Percentiles rank a stretch among this genome's conserved stretches.
Evolutionary conservation across 129 eudicot genomes (phyloP).

Genomic region (Chrysanthemum makinoi): DNA sequence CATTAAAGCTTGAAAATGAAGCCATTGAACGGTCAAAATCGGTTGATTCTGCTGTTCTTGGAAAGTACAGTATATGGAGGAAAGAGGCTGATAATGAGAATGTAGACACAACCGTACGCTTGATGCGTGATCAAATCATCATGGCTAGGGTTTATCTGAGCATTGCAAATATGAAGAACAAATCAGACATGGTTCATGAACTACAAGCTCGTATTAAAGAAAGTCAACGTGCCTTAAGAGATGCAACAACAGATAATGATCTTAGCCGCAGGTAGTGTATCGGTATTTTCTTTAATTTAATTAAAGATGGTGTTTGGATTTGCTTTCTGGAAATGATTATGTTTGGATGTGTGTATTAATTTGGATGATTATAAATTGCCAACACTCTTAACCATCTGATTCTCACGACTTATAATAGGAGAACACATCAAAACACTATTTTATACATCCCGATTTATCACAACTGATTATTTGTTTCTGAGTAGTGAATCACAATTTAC

Average conservation of each 20-base stretch:
- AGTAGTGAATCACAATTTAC: not conserved
- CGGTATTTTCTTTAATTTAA: not conserved
- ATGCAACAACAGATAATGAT: slow-evolving; percentile 67
- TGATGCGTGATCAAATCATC: slow-evolving; percentile 91
- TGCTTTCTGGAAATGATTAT: not conserved
- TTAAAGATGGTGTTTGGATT: not conserved
- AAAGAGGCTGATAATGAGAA: slow-evolving; percentile 83
- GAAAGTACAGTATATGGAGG: slow-evolving; percentile 98
- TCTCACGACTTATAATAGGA: not conserved
- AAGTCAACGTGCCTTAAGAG: slow-evolving; percentile 93
- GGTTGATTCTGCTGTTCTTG: slow-evolving; percentile 92
- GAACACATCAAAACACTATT: slow-evolving; percentile 6
- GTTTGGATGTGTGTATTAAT: too few species aligned
- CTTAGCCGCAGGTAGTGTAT: slow-evolving; percentile 60
- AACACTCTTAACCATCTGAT: not conserved
- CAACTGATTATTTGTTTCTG: not conserved
- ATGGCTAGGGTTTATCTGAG: slow-evolving; percentile 90
- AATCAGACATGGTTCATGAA: slow-evolving; percentile 61
- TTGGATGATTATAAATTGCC: not conserved
- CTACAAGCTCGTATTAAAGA: slow-evolving; percentile 66
- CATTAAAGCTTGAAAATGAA: slow-evolving; percentile 83
- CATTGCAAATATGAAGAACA: slow-evolving; percentile 79
- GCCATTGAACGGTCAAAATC: slow-evolving; percentile 95
- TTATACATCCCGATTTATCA: not conserved
- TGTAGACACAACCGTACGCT: slow-evolving; percentile 67